Evolutionary conservation across 139 green algal species (phyloP).

Genomic region (Astrephomene gubernaculifera): DNA sequence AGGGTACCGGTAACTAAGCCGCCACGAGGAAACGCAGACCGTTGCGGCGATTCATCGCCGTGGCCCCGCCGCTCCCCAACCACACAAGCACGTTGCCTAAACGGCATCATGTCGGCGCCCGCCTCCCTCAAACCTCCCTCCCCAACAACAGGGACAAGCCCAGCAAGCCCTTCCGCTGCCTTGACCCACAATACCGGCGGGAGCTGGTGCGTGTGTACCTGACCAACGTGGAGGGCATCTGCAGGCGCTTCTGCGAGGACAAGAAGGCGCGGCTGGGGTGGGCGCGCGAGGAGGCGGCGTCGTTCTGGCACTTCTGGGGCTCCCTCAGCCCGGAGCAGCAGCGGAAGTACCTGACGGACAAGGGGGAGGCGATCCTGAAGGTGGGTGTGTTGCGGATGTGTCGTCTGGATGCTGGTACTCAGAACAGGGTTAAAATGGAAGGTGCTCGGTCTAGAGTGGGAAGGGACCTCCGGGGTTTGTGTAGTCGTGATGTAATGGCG

Average conservation of each 20-base stretch:
- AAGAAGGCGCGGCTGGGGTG: constrained; percentile 78
- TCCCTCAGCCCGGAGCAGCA: constrained; percentile 60
- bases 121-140: background rate
- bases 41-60: too few relatives aligned
- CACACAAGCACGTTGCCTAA: too few relatives aligned
- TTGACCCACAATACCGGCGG: constrained; percentile 95
- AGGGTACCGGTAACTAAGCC: background rate
- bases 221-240: constrained; percentile 97
- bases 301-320: constrained; percentile 82
- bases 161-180: constrained; percentile 88
- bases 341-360: constrained; percentile 67
- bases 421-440: too few relatives aligned
- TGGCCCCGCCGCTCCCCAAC: too few relatives aligned
- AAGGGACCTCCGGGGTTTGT: too few relatives aligned
- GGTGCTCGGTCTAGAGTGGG: too few relatives aligned
- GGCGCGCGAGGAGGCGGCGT: constrained; percentile 63
- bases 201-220: constrained; percentile 99
- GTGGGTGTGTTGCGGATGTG: too few relatives aligned
- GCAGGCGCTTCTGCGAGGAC: constrained; percentile 94
- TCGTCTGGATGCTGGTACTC: too few relatives aligned
- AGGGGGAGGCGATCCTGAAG: constrained; percentile 86
- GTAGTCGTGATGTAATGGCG: too few relatives aligned
- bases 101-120: too few relatives aligned
- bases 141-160: constrained; percentile 87
- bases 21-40: too few relatives aligned